Percentiles rank a stretch among this genome's conserved stretches.
phyloP scores from a whole-genome alignment of 2,329 filamentous ascomycete species.

The Monilinia aucupariae region DNA sequence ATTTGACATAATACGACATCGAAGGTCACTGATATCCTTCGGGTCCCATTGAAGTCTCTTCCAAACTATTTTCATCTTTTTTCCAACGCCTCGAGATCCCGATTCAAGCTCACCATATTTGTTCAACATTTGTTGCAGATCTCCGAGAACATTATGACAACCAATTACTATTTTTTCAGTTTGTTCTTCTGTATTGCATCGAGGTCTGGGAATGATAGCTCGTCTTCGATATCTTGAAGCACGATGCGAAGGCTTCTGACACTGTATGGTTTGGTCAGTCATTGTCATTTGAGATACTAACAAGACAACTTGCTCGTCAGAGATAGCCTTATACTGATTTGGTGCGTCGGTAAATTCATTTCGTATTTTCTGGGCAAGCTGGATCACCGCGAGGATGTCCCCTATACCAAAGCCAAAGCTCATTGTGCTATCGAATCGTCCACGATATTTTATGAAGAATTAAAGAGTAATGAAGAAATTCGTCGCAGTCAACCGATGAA shows the following conservation, averaged over 20 bases:
- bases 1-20: constrained; percentile 27
- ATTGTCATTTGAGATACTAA: background rate
- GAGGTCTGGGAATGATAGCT: constrained; percentile 22
- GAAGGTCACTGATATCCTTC: constrained; percentile 24
- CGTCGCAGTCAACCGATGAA: background rate
- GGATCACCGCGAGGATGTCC: constrained; percentile 31
- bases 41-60: constrained; percentile 29
- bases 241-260: constrained; percentile 18
- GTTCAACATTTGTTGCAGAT: constrained; percentile 16
- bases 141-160: constrained; percentile 22
- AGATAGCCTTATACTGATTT: constrained; percentile 26
- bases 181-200: constrained; percentile 23
- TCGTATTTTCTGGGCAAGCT: constrained; percentile 29
- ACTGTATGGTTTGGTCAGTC: background rate
- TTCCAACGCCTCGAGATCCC: constrained; percentile 11
- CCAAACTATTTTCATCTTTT: constrained; percentile 26
- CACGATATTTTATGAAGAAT: background rate
- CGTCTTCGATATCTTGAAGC: constrained; percentile 22
- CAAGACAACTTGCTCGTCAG: constrained; percentile 5
- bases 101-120: constrained; percentile 16
- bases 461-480: background rate
- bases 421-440: constrained; percentile 22
- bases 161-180: constrained; percentile 21
- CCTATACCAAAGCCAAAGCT: constrained; percentile 35
- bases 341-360: constrained; percentile 31